Percentiles rank a stretch among this genome's conserved stretches.
These are phyloP conservation scores for Talaromyces sp. DNA, from an alignment of 2,329 filamentous ascomycete genomes.

Conservation along the genomic window DNA sequence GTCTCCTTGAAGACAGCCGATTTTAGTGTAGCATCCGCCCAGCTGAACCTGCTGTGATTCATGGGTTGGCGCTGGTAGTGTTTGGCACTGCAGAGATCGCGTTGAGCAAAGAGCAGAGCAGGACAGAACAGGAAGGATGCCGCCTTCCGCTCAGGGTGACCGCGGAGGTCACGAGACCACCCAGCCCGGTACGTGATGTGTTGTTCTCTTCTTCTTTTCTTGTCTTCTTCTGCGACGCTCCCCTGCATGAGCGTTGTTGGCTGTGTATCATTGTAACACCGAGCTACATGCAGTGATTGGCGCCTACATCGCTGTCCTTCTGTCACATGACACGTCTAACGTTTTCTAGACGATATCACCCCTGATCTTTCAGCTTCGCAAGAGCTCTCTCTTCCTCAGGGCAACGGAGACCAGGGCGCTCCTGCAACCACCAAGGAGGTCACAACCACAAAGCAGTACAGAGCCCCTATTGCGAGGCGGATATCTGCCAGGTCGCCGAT, in stretches of 20 bases:
- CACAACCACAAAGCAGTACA: slow-evolving; percentile 19
- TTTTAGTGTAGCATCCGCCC: neutral
- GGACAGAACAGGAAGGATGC: neutral
- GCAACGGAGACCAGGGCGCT: neutral
- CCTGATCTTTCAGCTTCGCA: slow-evolving; percentile 2
- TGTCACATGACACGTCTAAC: neutral
- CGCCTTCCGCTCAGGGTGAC: neutral
- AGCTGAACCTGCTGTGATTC: neutral
- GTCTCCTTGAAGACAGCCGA: neutral
- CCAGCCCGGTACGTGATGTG: neutral
- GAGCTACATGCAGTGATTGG: neutral
- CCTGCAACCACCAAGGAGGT: neutral
- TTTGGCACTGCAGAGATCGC: neutral
- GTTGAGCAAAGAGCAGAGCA: neutral
- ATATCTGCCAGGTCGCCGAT: slow-evolving; percentile 20
- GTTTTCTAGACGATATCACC: neutral
- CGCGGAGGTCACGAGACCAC: neutral
- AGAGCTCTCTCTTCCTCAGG: neutral
- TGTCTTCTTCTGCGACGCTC: neutral
- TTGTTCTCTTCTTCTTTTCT: neutral
- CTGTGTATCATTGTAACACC: neutral
- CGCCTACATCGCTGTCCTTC: neutral
- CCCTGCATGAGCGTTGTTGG: neutral
- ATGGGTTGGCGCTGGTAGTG: neutral
- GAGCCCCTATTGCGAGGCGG: slow-evolving; percentile 22